Conservation (phyloP, 148 eudicot species). For the Amaranthus cruentus region DNA sequence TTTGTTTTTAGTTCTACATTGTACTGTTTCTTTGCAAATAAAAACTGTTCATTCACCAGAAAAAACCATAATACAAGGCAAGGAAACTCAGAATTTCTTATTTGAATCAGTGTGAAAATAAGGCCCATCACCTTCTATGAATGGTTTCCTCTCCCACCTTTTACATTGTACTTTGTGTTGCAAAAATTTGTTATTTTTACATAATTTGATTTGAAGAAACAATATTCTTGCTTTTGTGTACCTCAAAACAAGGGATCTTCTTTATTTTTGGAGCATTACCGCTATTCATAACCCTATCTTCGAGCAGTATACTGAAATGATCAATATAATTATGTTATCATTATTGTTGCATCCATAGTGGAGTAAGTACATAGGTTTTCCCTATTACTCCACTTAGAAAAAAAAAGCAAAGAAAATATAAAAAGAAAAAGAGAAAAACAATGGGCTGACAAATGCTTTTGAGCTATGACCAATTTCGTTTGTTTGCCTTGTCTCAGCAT, state of each 20-base stretch:
- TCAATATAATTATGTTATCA: not conserved
- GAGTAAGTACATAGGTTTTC: not conserved
- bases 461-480: not conserved
- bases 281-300: too few species aligned
- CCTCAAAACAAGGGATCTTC: conserved; percentile 17
- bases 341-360: not conserved
- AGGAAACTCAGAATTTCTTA: too few species aligned
- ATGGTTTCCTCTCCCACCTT: too few species aligned
- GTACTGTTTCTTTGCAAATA: too few species aligned
- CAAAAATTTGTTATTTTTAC: not conserved
- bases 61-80: too few species aligned
- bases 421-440: not conserved
- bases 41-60: too few species aligned
- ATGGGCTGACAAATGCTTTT: not conserved
- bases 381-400: not conserved
- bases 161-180: not conserved
- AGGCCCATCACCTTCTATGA: too few species aligned
- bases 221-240: not conserved
- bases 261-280: not conserved
- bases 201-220: not conserved
- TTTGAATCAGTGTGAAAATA: too few species aligned
- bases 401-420: too few species aligned
- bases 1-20: too few species aligned
- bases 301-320: too few species aligned
- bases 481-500: conserved; percentile 8